These are phyloP conservation scores for Neofusicoccum laricinum DNA, from an alignment of 2,329 filamentous ascomycete species.

Conservation along the genomic window DNA sequence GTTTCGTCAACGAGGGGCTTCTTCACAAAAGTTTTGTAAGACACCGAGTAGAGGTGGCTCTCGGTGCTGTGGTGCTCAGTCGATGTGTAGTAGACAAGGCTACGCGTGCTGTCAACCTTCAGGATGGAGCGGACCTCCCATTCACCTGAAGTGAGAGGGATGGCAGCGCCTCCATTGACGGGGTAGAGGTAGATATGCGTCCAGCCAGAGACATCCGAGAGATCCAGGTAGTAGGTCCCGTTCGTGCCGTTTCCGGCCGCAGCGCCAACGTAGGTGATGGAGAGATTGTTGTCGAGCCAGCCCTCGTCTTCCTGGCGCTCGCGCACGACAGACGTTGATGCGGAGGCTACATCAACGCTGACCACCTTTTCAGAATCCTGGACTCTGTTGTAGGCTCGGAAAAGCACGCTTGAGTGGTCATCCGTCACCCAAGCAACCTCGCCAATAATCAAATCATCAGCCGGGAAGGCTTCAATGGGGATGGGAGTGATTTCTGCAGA, in stretches of 20 bases:
- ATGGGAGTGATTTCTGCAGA: constrained; percentile 46
- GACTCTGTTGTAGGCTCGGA: constrained; percentile 66
- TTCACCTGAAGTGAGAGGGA: constrained; percentile 60
- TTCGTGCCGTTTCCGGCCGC: constrained; percentile 37
- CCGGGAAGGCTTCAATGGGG: constrained; percentile 56
- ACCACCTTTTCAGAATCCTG: constrained; percentile 65
- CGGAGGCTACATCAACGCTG: constrained; percentile 53
- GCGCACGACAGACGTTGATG: constrained; percentile 48
- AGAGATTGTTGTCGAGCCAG: constrained; percentile 60
- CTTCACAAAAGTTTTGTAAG: constrained; percentile 53
- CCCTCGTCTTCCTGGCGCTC: constrained; percentile 59
- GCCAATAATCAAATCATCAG: constrained; percentile 62
- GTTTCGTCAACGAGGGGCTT: constrained; percentile 62
- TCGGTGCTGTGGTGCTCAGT: constrained; percentile 66
- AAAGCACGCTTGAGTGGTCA: constrained; percentile 58
- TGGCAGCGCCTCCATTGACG: constrained; percentile 53
- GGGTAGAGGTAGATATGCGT: constrained; percentile 65
- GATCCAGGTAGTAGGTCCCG: constrained; percentile 60
- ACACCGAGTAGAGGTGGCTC: constrained; percentile 65
- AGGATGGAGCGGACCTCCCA: constrained; percentile 64
- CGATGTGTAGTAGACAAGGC: constrained; percentile 63
- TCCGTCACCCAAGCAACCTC: constrained; percentile 67
- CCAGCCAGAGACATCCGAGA: constrained; percentile 65
- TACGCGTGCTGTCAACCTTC: constrained; percentile 56
- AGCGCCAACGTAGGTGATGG: constrained; percentile 55